Evolutionary conservation across 495 filamentous ascomycete species (phyloP), one percentile per base, ranked within the genome.

Genomic region (Penicillium waksmanii): DNA sequence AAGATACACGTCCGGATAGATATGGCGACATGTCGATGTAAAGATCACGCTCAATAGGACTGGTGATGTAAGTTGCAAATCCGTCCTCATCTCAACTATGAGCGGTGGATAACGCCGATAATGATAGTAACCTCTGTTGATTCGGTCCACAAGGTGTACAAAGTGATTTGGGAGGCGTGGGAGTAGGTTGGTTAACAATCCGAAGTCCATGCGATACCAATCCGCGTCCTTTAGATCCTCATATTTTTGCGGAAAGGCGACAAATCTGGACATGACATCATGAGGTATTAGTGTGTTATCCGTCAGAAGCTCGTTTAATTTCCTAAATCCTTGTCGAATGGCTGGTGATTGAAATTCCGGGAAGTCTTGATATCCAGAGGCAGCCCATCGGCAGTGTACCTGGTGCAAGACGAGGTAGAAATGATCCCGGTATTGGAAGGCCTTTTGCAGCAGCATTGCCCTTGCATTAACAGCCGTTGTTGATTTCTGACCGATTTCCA

Each of bases 361-460:
- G 17, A 44, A 38, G 4, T 38, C 36, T 13, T 38, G 27, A 31
- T 38, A 12, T 13, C 36, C 11, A 13, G 17, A 17, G 42, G 17
- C 42, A 33, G 79, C 82, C 27, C 18, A 12, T 13, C 82, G 63
- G 66, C 85, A 89, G 66, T 84, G 91, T 2, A 90, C 55, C 59
- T 91, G 89, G 71, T 93, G 90, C 5, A 91, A 66, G 11, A 77
- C 77, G 51, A 92, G 47, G 64, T 88, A 93, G 64, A 89, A 82
- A 25, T 74, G 54, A 61, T 93, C 90, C 10, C 78, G 68, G 0
- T 70, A 47, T 3, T 51, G 9, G 62, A 84, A 88, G 0, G 89
- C 88, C n/a, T 86, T 73, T 4, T 49, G 57, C 5, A 93, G 64
- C 1, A 90, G 75, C 42, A 72, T 61, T 25, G 86, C 66, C 48